Base-by-base conservation (phyloP, 192 early-diverging fungal genomes). In the Backusella circina region DNA sequence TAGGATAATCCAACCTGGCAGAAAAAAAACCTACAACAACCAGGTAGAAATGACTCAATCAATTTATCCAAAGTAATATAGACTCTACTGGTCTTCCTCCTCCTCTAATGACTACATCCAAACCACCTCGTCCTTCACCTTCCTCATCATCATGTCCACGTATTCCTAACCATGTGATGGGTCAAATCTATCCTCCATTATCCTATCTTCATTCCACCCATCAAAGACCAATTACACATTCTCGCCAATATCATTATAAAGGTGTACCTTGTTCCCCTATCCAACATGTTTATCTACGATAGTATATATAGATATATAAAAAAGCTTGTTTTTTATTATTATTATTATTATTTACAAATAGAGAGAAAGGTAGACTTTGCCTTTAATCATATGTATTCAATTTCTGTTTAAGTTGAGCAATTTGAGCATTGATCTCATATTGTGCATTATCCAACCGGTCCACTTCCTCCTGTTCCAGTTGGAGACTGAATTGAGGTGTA, bases 401-500 rank as follows among this genome's bases (percentile, higher is more conserved):
- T 3, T 72, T 70, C 31, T 76, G 75, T 33, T 77, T 77, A 0
- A 81, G 47, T 13, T 31, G 26, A 21, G 66, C 35, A 28, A 79
- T 79, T 67, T 83, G 78, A n/a, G 54, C 32, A 67, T 83, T 76
- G 18, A 83, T 78, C 44, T 79, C 82, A 5, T 73, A 44, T 71
- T 77, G 78, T 23, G 82, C 75, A 26, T 54, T 70, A 44, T 79
- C 75, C 18, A 83, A 37, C 8, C 77, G 47, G 1, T 83, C 82
- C 6, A 80, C 38, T 67, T 83, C 82, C 36, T 83, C 82, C 30
- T 79, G 75, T 44, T 83, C 82, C 33, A 79, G 35, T 65, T 79
- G 78, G 6, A 38, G 38, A 44, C 75, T 80, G 41, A 80, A 83
- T 50, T 72, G 71, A 54, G 77, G 82, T 3, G 47, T 69, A 12